Evolutionary conservation across 2,329 filamentous ascomycete species (phyloP), one percentile per base, ranked within the genome.

Genomic region (Apiospora koreana): DNA sequence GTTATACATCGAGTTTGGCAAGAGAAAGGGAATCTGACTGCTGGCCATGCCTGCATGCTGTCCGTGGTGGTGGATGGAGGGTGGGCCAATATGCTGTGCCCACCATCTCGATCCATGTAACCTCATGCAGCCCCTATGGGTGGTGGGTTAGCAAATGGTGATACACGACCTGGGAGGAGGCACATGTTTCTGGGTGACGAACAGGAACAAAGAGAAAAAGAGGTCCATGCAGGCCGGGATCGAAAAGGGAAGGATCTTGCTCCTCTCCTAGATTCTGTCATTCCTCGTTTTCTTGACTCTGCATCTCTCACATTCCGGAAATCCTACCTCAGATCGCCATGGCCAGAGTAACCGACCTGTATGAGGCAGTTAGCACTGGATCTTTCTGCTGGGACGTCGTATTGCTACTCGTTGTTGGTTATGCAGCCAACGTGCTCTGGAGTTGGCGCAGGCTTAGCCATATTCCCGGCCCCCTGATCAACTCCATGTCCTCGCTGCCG

Each of bases 401-500:
- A 35, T 16, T 65, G 38, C 28, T 67, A 25, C n/a, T 64, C 21
- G 21, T 69, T 18, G 10, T 71, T 31, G 70, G 46, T 21, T 71
- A 69, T 62, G 31, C 69, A 31, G 25, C 68, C 31, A 48, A 70
- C 16, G 68, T 46, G 16, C 28, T 70, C 25, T 64, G 66, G 70
- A 35, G 28, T 18, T 75, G 73, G 73, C 73, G 72, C 38, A 72
- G 74, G 3, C 75, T 76, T n/a, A 72, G 72, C 18, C 72, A 74
- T 62, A 23, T 75, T 10, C 72, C 72, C 1, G 75, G 75, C 4
- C 74, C 75, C 0, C 71, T 72, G 23, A 50, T 73, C 12, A 74
- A 72, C 3, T 73, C 72, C 4, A 72, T 76, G 48, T 73, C 71
- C 21, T 74, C 74, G 43, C 66, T 75, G 16, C 73, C 70, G 69